phyloP scores from a whole-genome alignment of 805 yeast species.

The Kazachstania bromeliacearum region DNA sequence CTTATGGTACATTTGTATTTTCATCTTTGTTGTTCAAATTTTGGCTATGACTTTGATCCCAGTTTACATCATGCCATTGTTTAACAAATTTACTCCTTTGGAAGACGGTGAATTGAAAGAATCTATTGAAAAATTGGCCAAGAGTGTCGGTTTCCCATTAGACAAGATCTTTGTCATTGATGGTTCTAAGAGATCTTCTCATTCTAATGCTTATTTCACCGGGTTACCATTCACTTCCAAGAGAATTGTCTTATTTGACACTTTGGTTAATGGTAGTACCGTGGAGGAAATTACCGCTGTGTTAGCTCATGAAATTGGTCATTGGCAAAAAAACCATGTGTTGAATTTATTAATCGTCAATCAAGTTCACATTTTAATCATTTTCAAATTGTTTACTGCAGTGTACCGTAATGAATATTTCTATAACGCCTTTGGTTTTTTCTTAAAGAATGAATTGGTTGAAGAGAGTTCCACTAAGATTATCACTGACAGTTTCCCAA shows the following conservation, averaged over 20 bases:
- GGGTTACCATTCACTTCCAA: slow-evolving; percentile 92
- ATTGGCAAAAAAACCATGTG: slow-evolving; percentile 88
- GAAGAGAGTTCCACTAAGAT: slow-evolving; percentile 12
- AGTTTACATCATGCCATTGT: slow-evolving; percentile 80
- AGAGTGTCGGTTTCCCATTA: slow-evolving; percentile 72
- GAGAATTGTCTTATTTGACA: slow-evolving; percentile 89
- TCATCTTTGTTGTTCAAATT: slow-evolving; percentile 63
- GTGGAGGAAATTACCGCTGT: slow-evolving; percentile 84
- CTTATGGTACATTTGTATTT: slow-evolving; percentile 67
- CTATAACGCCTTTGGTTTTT: slow-evolving; percentile 71
- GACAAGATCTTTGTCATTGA: slow-evolving; percentile 80
- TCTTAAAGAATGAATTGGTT: slow-evolving; percentile 7
- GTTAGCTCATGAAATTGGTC: slow-evolving; percentile 97
- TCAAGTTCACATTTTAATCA: slow-evolving; percentile 53
- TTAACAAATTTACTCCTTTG: slow-evolving; percentile 84
- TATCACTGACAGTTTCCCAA: slow-evolving; percentile 46
- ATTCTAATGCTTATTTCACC: slow-evolving; percentile 91
- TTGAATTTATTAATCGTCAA: slow-evolving; percentile 59
- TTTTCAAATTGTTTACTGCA: slow-evolving; percentile 67
- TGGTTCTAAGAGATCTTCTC: slow-evolving; percentile 94
- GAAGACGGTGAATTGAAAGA: slow-evolving; percentile 81
- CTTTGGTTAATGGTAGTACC: slow-evolving; percentile 72
- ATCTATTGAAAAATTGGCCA: slow-evolving; percentile 73
- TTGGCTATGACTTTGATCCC: slow-evolving; percentile 71
- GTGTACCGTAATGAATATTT: slow-evolving; percentile 74